These are phyloP conservation scores for Epichloe gansuensis DNA, from an alignment of 2,329 filamentous ascomycete genomes.

Conservation along the genomic window DNA sequence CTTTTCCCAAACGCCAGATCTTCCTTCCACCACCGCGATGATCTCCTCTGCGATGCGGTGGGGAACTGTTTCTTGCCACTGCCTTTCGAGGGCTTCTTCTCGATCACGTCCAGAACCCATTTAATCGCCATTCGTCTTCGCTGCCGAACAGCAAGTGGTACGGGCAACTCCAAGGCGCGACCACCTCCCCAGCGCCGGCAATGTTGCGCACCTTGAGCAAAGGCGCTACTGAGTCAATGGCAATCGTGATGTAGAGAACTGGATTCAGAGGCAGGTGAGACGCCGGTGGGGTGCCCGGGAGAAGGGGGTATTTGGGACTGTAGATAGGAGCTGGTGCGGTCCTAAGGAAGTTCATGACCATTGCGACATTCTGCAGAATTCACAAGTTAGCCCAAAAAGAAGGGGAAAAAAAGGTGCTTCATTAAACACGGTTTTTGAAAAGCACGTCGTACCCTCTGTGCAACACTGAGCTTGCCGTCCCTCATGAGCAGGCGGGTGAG, in stretches of 20 bases:
- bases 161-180: slow-evolving; percentile 67
- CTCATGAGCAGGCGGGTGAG: slow-evolving; percentile 85
- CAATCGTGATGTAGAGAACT: slow-evolving; percentile 75
- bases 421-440: not conserved
- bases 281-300: slow-evolving; percentile 66
- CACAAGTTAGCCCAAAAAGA: slow-evolving; percentile 1
- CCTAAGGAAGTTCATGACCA: slow-evolving; percentile 73
- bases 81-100: slow-evolving; percentile 61
- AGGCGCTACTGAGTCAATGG: slow-evolving; percentile 86
- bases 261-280: slow-evolving; percentile 79
- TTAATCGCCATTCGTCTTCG: slow-evolving; percentile 65
- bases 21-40: slow-evolving; percentile 76
- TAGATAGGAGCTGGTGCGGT: slow-evolving; percentile 69
- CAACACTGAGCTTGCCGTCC: slow-evolving; percentile 78
- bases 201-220: slow-evolving; percentile 68
- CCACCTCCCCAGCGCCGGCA: slow-evolving; percentile 74
- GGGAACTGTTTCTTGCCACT: slow-evolving; percentile 64
- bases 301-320: slow-evolving; percentile 56
- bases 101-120: slow-evolving; percentile 83
- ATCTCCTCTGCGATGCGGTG: slow-evolving; percentile 74
- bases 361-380: slow-evolving; percentile 59
- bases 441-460: slow-evolving; percentile 57
- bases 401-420: not conserved
- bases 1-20: slow-evolving; percentile 74
- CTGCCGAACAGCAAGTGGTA: slow-evolving; percentile 63